Conservation (phyloP, 2,329 filamentous ascomycete genomes). For the Microcyclospora tardicrescens region DNA sequence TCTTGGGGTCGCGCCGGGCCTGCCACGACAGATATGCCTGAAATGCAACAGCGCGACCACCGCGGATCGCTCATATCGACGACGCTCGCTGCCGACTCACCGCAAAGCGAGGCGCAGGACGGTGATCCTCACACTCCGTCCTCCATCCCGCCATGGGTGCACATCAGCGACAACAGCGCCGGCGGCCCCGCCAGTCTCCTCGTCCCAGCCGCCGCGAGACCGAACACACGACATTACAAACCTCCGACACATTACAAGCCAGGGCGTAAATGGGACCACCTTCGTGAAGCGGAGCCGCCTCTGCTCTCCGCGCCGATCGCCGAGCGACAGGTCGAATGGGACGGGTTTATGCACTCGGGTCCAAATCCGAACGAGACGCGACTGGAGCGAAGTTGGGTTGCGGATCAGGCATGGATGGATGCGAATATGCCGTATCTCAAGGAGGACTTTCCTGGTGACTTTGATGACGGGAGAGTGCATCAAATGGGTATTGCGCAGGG, state of each 20-base stretch:
- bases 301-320: constrained; percentile 22
- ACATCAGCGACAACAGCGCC: constrained; percentile 16
- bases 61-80: constrained; percentile 5
- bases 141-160: constrained; percentile 25
- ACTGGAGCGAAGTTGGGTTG: constrained; percentile 20
- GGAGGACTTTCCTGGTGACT: constrained; percentile 40
- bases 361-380: constrained; percentile 21
- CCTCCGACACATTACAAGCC: constrained; percentile 19
- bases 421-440: constrained; percentile 36
- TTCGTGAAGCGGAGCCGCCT: constrained; percentile 22
- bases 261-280: constrained; percentile 24
- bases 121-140: constrained; percentile 14
- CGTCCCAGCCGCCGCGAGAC: constrained; percentile 5
- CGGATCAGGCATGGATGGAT: constrained; percentile 34
- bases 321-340: constrained; percentile 23
- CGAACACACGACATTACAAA: constrained; percentile 11
- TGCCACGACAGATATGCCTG: constrained; percentile 6
- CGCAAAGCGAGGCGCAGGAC: constrained; percentile 3
- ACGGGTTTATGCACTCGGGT: constrained; percentile 24
- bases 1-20: too few species aligned
- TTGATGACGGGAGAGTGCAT: constrained; percentile 13
- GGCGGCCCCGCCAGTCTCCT: constrained; percentile 2
- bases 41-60: constrained; percentile 10
- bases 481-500: constrained; percentile 21
- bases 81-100: constrained; percentile 1